Percentiles rank a stretch among this genome's conserved stretches.
Evolutionary conservation across 148 eudicot species (phyloP).

Genomic region (Gaultheria prostrata): DNA sequence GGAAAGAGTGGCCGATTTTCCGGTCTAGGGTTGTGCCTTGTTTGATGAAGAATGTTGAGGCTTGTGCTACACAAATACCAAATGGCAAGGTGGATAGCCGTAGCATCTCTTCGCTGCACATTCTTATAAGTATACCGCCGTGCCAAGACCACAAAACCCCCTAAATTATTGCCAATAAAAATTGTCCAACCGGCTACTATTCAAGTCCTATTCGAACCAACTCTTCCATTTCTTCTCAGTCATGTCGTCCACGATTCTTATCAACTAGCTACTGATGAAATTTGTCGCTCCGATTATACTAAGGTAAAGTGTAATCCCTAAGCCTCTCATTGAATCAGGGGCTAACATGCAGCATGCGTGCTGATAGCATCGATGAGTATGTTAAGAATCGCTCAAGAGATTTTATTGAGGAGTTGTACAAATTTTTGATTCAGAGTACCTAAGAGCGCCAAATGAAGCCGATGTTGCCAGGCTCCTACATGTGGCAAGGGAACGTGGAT

Average conservation of each 20-base stretch:
- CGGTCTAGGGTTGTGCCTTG: conserved; percentile 48
- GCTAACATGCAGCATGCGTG: no score
- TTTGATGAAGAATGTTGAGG: conserved; percentile 65
- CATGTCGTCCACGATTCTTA: conserved; percentile 31
- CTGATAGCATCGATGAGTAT: no score
- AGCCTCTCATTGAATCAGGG: conserved; percentile 66
- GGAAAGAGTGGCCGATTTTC: conserved; percentile 25
- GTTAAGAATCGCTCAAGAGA: no score
- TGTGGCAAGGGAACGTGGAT: no score
- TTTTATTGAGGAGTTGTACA: no score
- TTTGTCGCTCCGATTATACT: conserved; percentile 55
- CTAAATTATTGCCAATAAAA: conserved; percentile 48
- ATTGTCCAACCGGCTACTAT: conserved; percentile 37
- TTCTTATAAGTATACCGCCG: conserved; percentile 39
- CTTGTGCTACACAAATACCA: conserved; percentile 53
- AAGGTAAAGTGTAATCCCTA: conserved; percentile 57
- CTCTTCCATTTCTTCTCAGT: conserved; percentile 35
- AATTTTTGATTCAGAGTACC: no score
- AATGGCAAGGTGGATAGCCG: conserved; percentile 55
- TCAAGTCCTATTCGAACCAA: conserved; percentile 56
- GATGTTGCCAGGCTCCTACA: no score
- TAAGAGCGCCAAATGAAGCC: no score
- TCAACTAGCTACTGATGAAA: conserved; percentile 44
- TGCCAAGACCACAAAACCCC: conserved; percentile 29
- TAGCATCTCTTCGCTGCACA: conserved; percentile 27